Base-by-base conservation (phyloP, 768 basidiomycete genomes). In the Amanita exitialis region DNA sequence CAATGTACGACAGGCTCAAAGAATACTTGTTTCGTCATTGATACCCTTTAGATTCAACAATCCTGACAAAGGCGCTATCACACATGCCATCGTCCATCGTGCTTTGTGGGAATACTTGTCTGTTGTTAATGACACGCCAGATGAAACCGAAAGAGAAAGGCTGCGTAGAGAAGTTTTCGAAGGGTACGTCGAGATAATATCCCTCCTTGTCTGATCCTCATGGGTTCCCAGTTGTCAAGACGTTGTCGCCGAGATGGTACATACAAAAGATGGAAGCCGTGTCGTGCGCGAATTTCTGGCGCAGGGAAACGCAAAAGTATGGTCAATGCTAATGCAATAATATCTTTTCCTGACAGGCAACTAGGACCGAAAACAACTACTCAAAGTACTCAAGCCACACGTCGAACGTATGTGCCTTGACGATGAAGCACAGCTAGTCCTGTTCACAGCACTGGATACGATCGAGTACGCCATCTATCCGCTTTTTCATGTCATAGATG, bases 181-280 rank as follows among this genome's bases (percentile, higher is more conserved):
- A 58, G 82, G 73, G 83, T 91, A 54, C 53, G 73, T 52, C 1
- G 23, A 16, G 7, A 13, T 4, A n/a, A 25, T n/a, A 4, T 49
- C 16, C 10, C 13, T 23, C 12, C 35, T 6, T 4, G 2, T 20
- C 21, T 43, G 15, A 21, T 46, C 42, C 52, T 54, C 27, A 27
- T 41, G 28, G 18, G 10, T 35, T 28, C 54, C 27, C 54, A 90
- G 88, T 46, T 88, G 86, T 58, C 82, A 90, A 55, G 92, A 95
- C 37, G 75, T 85, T 16, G 70, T 95, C 6, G 84, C 92, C 0
- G 93, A 96, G 61, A 88, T 95, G 76, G 90, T 93, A 0, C 93
- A 97, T 60, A 97, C 93, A 13, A 90, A 81, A 61, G 89, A 95
- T 58, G 93, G 93, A 16, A 89, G 90, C 53, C 80, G 88, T 18